phyloP scores from a whole-genome alignment of 1,284 basidiomycete species.

The Wolfiporia cocos region DNA sequence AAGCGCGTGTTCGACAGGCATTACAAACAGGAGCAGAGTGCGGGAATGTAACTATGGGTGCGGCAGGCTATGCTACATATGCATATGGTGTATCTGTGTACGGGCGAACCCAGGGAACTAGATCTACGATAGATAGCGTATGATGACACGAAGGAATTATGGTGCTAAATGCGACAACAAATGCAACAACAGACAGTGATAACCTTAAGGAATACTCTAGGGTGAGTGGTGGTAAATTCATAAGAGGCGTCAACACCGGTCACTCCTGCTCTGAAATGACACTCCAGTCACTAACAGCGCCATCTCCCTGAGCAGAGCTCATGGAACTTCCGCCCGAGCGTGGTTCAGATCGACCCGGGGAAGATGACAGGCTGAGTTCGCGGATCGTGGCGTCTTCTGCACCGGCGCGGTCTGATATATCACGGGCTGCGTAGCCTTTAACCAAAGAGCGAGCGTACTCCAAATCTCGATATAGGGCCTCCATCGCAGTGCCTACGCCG shows the following conservation, averaged over 20 bases:
- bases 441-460: constrained; percentile 84
- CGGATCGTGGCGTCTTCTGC: constrained; percentile 43
- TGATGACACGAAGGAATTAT: too few relatives aligned
- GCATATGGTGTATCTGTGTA: not conserved
- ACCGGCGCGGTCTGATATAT: constrained; percentile 33
- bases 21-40: constrained; percentile 39
- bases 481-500: constrained; percentile 83
- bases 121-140: too few relatives aligned
- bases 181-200: not conserved
- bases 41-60: constrained; percentile 3
- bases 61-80: constrained; percentile 1
- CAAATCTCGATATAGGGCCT: constrained; percentile 88
- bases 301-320: constrained; percentile 40
- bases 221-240: constrained; percentile 1
- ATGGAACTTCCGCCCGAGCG: constrained; percentile 51
- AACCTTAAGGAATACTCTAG: not conserved
- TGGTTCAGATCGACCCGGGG: constrained; percentile 28
- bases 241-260: not conserved
- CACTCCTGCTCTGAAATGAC: constrained; percentile 74
- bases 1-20: constrained; percentile 78
- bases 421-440: constrained; percentile 42
- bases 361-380: constrained; percentile 18
- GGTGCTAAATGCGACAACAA: constrained; percentile 1
- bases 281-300: constrained; percentile 72
- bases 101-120: not conserved